A percentile compares a stretch with the other conserved stretches of the same genome.
Conservation (phyloP, 2,329 filamentous ascomycete species). For the Talaromyces sp. region DNA sequence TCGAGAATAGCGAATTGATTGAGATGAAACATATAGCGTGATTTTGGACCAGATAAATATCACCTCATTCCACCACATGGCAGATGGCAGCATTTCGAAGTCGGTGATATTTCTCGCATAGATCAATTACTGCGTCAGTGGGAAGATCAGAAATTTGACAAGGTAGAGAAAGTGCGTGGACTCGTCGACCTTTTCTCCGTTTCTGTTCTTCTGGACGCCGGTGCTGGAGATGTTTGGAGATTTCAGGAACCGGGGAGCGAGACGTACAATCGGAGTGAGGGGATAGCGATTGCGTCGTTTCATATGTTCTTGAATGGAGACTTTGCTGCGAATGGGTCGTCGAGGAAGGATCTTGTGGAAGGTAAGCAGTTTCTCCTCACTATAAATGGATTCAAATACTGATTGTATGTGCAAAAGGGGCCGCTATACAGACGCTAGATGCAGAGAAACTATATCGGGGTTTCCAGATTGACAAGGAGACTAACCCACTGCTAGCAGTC, state of each 20-base stretch:
- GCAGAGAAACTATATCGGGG: not conserved
- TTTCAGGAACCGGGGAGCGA: not conserved
- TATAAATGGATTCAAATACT: not conserved
- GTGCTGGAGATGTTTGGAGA: conserved; percentile 11
- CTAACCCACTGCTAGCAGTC: not conserved
- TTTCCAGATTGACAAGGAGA: not conserved
- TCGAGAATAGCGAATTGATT: not conserved
- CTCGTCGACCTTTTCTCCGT: conserved; percentile 63
- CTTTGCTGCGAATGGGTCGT: not conserved
- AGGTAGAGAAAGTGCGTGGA: conserved; percentile 51
- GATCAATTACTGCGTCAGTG: conserved; percentile 46
- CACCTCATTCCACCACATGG: conserved; percentile 30
- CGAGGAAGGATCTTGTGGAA: not conserved
- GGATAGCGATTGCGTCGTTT: conserved; percentile 52
- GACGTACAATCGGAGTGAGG: conserved; percentile 48
- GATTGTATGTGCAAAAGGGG: not conserved
- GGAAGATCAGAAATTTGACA: conserved; percentile 42
- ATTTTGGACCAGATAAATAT: conserved; percentile 13
- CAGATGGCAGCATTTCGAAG: conserved; percentile 63
- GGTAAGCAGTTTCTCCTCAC: not conserved
- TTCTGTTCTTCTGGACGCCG: conserved; percentile 56
- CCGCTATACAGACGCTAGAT: not conserved
- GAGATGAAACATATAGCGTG: not conserved
- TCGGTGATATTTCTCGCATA: conserved; percentile 54
- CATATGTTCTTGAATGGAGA: conserved; percentile 48